phyloP scores from a whole-genome alignment of 371 early-diverging fungal species.

The Mucor piriformis region DNA sequence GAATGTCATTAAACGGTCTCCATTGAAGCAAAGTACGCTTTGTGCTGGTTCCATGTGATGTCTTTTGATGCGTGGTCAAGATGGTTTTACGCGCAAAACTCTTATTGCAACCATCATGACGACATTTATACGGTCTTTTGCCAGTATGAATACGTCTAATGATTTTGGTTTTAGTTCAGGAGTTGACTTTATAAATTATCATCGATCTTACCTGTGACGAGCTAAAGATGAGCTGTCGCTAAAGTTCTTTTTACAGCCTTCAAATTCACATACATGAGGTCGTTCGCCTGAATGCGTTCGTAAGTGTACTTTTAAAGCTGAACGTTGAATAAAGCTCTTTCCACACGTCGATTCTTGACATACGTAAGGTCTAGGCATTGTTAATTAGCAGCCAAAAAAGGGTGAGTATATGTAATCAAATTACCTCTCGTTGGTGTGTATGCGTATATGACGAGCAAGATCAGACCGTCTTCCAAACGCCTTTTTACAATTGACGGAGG shows the following conservation, averaged over 20 bases:
- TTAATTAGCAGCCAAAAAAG: neutral
- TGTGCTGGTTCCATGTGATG: constrained; percentile 21
- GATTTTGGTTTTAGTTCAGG: neutral
- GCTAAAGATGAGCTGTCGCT: constrained; percentile 57
- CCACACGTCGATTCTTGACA: constrained; percentile 62
- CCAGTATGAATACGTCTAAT: constrained; percentile 64
- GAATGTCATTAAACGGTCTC: constrained; percentile 34
- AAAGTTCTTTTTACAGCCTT: constrained; percentile 55
- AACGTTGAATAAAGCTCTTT: constrained; percentile 74
- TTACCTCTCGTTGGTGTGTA: constrained; percentile 67
- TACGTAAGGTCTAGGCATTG: constrained; percentile 52
- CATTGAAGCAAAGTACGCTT: constrained; percentile 34
- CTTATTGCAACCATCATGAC: constrained; percentile 56
- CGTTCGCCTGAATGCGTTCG: constrained; percentile 77
- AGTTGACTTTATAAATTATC: neutral
- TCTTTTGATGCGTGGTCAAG: constrained; percentile 55
- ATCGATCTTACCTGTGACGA: constrained; percentile 33
- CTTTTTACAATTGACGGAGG: constrained; percentile 57
- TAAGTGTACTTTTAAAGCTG: constrained; percentile 73
- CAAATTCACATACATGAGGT: constrained; percentile 68
- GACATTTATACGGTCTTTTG: constrained; percentile 65
- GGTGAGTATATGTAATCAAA: neutral
- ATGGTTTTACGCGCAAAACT: constrained; percentile 66
- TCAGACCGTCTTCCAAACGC: constrained; percentile 65
- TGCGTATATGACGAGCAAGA: constrained; percentile 68